Conservation (phyloP, 164 flowering plant species). For the Chimonanthus praecox region DNA sequence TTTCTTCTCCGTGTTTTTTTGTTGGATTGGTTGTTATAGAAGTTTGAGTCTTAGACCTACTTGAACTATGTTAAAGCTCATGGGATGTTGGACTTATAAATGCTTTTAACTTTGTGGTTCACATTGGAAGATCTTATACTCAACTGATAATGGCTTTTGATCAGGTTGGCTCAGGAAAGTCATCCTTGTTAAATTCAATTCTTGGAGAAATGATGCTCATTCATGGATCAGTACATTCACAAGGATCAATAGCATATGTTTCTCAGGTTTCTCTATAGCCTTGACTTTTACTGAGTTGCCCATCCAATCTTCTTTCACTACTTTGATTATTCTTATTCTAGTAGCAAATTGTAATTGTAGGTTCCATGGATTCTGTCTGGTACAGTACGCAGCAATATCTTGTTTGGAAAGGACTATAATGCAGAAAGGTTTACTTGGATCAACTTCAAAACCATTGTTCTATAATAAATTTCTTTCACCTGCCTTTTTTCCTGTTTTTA, state of each 20-base stretch:
- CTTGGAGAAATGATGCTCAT: slow-evolving; percentile 65
- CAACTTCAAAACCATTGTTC: not conserved
- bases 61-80: not conserved
- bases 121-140: slow-evolving; percentile 2
- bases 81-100: not conserved
- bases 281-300: slow-evolving; percentile 1
- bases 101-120: not conserved
- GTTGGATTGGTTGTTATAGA: no score
- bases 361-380: slow-evolving; percentile 95
- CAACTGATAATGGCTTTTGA: slow-evolving; percentile 10
- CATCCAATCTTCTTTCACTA: not conserved
- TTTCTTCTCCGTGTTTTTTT: no score
- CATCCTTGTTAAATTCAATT: slow-evolving; percentile 74
- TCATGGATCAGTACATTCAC: slow-evolving; percentile 43
- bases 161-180: slow-evolving; percentile 98
- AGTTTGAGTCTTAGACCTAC: no score
- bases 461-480: not conserved
- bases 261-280: slow-evolving; percentile 58
- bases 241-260: slow-evolving; percentile 77
- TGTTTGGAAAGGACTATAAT: slow-evolving; percentile 66
- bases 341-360: slow-evolving; percentile 25
- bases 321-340: slow-evolving; percentile 11
- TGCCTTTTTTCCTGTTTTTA: not conserved
- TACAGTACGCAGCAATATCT: slow-evolving; percentile 78
- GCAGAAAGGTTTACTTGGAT: slow-evolving; percentile 42